Base-by-base conservation (phyloP, 768 basidiomycete genomes). In the Naganishia friedmannii region DNA sequence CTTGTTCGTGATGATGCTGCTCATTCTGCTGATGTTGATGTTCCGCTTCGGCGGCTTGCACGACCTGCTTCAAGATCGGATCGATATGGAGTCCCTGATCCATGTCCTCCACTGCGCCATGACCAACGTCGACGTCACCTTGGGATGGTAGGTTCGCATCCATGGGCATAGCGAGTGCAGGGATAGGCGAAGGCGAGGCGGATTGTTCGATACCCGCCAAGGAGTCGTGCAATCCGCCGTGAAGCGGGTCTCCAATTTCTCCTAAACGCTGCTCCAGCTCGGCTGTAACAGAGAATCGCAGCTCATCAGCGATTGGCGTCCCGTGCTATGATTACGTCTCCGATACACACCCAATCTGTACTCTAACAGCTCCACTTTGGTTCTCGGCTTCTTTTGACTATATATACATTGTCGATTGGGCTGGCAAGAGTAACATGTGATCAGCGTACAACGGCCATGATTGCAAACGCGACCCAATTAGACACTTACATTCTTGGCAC, bases 331-430 rank as follows among this genome's bases (percentile, higher is more conserved):
- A 51, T 12, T 51, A 21, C 29, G 10, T 58, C n/a, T 32, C 8
- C 0, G 21, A 9, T 21, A 63, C 42, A 23, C 15, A 63, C 60
- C 60, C 21, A 63, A 45, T 63, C 60, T 45, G 39, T 63, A 46
- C 39, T 63, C 60, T 17, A 63, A n/a, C 8, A 63, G 60, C 17
- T 63, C 60, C 21, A 63, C 60, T 29, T 63, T 63, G 37, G 60
- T 63, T 28, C 60, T 63, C 60, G 60, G 60, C 39, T 67, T 56
- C 37, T 46, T 71, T 42, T 71, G 70, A 28, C 54, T 48, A 26
- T 71, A 71, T 17, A 68, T 29, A 37, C 70, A 71, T 37, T 71
- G 39, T 23, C 66, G 54, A 48, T 58, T 71, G 6, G 65, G 37
- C 69, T 65, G 21, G 17, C 31, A 28, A 15, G 37, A 29, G 65